phyloP scores from a whole-genome alignment of 2,329 filamentous ascomycete genomes.

The Phyllosticta paracitricarpa region DNA sequence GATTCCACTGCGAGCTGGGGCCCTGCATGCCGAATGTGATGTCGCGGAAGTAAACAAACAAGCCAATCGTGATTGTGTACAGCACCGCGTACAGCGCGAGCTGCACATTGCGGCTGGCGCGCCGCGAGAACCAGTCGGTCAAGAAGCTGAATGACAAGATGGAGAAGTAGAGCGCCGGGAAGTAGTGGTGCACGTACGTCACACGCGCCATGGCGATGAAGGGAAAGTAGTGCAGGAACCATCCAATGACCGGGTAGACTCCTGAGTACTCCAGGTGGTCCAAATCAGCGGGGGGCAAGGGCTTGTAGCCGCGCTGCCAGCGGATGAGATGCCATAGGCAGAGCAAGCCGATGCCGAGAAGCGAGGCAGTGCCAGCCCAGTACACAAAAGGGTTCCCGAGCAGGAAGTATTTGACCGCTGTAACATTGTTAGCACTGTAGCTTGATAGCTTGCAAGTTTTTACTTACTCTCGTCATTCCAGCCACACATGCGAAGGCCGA shows the following conservation, averaged over 20 bases:
- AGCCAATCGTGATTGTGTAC: constrained; percentile 63
- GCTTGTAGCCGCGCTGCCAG: constrained; percentile 90
- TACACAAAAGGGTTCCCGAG: constrained; percentile 94
- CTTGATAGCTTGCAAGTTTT: constrained; percentile 31
- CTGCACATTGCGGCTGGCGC: constrained; percentile 53
- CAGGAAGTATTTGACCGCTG: constrained; percentile 80
- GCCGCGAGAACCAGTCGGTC: constrained; percentile 69
- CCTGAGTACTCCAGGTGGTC: constrained; percentile 93
- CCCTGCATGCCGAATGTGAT: constrained; percentile 97
- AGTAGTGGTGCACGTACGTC: constrained; percentile 99
- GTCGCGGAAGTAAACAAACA: constrained; percentile 85
- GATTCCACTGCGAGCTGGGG: constrained; percentile 69
- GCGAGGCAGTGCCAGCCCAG: constrained; percentile 78
- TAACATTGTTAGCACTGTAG: background rate
- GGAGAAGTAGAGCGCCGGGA: constrained; percentile 94
- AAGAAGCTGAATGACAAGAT: constrained; percentile 85
- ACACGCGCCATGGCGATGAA: constrained; percentile 98
- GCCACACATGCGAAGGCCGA: constrained; percentile 95
- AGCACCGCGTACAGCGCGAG: constrained; percentile 61
- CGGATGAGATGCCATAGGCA: constrained; percentile 78
- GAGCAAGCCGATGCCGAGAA: constrained; percentile 62
- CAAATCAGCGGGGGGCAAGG: constrained; percentile 69
- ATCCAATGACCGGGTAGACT: constrained; percentile 82
- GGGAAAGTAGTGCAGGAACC: constrained; percentile 92
- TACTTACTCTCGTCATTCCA: constrained; percentile 76